Evolutionary conservation across 1,139 yeast species (phyloP).

Genomic region (Suhomyces maxii): DNA sequence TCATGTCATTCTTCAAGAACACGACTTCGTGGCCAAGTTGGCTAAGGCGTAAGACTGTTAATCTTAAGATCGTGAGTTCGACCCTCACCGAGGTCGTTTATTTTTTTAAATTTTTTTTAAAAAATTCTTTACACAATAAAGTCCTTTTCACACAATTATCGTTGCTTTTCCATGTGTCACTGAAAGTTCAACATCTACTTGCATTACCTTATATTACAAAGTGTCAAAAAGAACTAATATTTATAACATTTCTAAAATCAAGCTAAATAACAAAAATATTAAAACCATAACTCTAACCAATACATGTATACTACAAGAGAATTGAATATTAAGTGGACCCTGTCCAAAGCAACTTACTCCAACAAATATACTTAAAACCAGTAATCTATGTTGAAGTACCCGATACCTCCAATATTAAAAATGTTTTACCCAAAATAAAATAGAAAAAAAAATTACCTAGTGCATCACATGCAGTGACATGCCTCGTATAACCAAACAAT

Average conservation of each 20-base stretch:
- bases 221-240: too few relatives aligned
- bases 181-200: not conserved
- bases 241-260: not conserved
- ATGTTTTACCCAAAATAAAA: not conserved
- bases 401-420: not conserved
- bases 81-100: constrained; percentile 45
- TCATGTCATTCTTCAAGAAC: not conserved
- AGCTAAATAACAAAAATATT: not conserved
- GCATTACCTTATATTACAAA: not conserved
- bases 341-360: not conserved
- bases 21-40: constrained; percentile 57
- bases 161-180: not conserved
- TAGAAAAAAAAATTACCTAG: too few relatives aligned
- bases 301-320: not conserved
- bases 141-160: too few relatives aligned
- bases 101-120: constrained; percentile 1
- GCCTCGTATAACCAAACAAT: not conserved
- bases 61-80: constrained; percentile 49
- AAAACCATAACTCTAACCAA: not conserved
- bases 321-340: not conserved
- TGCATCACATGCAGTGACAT: not conserved
- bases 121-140: too few relatives aligned
- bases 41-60: constrained; percentile 60
- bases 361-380: not conserved
- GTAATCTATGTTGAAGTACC: not conserved